Evolutionary conservation across 2,329 filamentous ascomycete species (phyloP).

Genomic region (Beauveria medogensis): DNA sequence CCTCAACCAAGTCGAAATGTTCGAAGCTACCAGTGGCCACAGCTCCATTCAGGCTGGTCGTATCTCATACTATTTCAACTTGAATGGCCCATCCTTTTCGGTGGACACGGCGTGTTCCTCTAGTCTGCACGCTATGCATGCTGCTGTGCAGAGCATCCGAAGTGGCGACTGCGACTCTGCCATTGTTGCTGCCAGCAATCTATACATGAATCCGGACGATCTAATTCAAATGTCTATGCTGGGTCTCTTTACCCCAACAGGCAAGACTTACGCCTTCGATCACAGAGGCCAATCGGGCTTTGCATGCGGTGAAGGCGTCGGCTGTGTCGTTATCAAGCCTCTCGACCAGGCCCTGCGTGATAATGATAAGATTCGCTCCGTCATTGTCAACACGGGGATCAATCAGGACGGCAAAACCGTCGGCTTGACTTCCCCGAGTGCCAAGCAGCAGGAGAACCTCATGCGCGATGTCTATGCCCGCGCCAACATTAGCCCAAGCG

Average conservation of each 20-base stretch:
- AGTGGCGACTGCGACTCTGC: slow-evolving; percentile 37
- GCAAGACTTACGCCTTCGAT: slow-evolving; percentile 38
- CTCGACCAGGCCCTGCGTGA: slow-evolving; percentile 46
- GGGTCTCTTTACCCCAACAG: slow-evolving; percentile 38
- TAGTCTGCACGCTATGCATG: slow-evolving; percentile 40
- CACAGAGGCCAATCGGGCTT: slow-evolving; percentile 38
- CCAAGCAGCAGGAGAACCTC: slow-evolving; percentile 35
- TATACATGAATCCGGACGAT: slow-evolving; percentile 38
- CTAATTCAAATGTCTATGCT: slow-evolving; percentile 23
- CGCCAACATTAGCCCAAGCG: slow-evolving; percentile 21
- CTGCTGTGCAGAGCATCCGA: slow-evolving; percentile 41
- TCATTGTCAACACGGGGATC: slow-evolving; percentile 41
- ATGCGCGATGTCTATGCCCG: slow-evolving; percentile 30
- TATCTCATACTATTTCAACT: slow-evolving; percentile 47
- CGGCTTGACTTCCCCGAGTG: slow-evolving; percentile 46
- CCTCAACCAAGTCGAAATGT: slow-evolving; percentile 40
- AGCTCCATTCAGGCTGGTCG: slow-evolving; percentile 46
- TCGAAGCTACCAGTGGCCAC: slow-evolving; percentile 42
- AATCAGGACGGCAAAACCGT: slow-evolving; percentile 47
- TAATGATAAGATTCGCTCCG: slow-evolving; percentile 44
- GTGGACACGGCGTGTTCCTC: slow-evolving; percentile 46
- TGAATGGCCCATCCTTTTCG: slow-evolving; percentile 44
- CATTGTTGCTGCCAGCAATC: slow-evolving; percentile 38
- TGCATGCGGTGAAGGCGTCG: slow-evolving; percentile 52
- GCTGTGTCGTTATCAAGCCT: slow-evolving; percentile 47